A percentile compares a stretch with the other conserved stretches of the same genome.
Conservation (phyloP, 441 rosid species). For the Erodium trifolium region DNA sequence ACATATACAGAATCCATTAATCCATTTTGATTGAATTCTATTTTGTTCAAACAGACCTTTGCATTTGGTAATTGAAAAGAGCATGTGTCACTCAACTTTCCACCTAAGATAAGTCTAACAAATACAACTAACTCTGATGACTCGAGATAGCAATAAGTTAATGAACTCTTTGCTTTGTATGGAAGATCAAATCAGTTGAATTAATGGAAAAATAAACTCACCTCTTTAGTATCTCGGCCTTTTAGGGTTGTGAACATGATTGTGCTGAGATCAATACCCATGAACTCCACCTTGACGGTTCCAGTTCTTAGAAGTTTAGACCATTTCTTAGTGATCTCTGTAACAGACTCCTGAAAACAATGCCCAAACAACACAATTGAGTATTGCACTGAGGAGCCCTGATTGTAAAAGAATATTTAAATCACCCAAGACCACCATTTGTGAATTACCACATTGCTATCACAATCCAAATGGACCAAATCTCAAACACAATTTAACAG, state of each 20-base stretch:
- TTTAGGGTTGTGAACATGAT: conserved; percentile 68
- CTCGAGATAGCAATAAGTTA: background rate
- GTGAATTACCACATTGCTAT: background rate
- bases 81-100: background rate
- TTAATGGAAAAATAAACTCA: conserved; percentile 9
- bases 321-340: conserved; percentile 68
- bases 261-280: conserved; percentile 61
- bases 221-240: conserved; percentile 57
- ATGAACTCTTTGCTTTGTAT: background rate
- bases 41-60: background rate
- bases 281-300: conserved; percentile 53
- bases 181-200: background rate
- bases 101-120: background rate
- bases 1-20: background rate
- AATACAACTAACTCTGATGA: no score
- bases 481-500: background rate
- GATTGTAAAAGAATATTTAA: background rate
- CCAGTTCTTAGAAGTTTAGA: conserved; percentile 62
- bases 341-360: conserved; percentile 44
- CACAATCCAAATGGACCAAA: background rate
- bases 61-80: background rate
- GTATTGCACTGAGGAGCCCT: background rate
- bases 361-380: background rate
- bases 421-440: background rate
- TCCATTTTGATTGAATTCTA: background rate